These are phyloP conservation scores for Raphanus raphanistrum DNA, from an alignment of 345 rosid genomes.

Conservation along the genomic window DNA sequence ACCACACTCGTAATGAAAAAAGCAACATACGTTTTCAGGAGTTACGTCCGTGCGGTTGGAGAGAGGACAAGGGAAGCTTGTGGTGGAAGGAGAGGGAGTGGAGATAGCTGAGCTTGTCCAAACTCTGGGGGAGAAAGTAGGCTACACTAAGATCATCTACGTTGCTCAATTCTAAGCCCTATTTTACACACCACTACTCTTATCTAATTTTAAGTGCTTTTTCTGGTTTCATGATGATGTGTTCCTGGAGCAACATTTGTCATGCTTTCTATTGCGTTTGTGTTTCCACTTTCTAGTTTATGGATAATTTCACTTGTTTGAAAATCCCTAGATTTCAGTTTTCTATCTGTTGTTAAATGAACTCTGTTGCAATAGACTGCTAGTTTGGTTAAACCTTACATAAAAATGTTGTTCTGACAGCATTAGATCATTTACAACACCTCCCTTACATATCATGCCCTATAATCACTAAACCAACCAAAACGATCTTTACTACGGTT, in stretches of 20 bases:
- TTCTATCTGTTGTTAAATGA: constrained; percentile 1
- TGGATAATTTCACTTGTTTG: background rate
- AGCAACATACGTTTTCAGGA: constrained; percentile 18
- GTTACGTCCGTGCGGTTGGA: constrained; percentile 9
- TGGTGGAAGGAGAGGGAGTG: constrained; percentile 14
- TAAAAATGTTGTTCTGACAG: background rate
- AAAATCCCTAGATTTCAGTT: background rate
- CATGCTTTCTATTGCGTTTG: background rate
- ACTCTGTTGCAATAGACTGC: background rate
- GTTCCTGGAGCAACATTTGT: background rate
- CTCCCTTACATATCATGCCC: background rate
- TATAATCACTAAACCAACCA: constrained; percentile 6
- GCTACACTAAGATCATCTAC: constrained; percentile 13
- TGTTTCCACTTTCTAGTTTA: constrained; percentile 6
- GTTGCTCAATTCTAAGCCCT: background rate
- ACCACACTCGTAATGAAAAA: background rate
- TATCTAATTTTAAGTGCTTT: background rate
- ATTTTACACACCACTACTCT: background rate
- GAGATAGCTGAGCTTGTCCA: background rate
- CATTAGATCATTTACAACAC: background rate
- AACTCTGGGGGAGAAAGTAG: constrained; percentile 23
- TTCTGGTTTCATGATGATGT: constrained; percentile 9
- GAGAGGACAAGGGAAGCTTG: constrained; percentile 5
- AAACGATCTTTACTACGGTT: background rate
- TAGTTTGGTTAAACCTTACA: background rate